These are phyloP conservation scores for Clonostachys rosea DNA, from an alignment of 2,329 filamentous ascomycete genomes.

Conservation along the genomic window DNA sequence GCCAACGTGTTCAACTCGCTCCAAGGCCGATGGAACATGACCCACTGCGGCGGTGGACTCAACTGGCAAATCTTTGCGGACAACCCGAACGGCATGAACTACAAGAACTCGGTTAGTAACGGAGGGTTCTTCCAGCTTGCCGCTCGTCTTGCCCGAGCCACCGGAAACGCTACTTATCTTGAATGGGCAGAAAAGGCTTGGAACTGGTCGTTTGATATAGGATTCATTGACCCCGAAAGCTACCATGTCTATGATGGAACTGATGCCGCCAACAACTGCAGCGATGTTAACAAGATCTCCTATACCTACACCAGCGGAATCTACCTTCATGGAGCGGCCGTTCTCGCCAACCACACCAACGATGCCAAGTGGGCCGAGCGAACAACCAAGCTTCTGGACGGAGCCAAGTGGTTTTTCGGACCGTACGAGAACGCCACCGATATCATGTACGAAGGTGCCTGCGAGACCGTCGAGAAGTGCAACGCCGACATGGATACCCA, in stretches of 20 bases:
- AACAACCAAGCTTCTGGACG: conserved; percentile 44
- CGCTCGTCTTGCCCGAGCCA: conserved; percentile 58
- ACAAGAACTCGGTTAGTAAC: conserved; percentile 69
- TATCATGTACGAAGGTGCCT: conserved; percentile 64
- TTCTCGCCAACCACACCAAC: conserved; percentile 52
- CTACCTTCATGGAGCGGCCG: conserved; percentile 57
- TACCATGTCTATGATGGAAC: conserved; percentile 59
- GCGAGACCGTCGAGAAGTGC: conserved; percentile 53
- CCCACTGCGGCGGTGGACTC: conserved; percentile 65
- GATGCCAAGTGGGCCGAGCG: conserved; percentile 49
- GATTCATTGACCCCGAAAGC: conserved; percentile 44
- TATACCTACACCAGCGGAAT: conserved; percentile 58
- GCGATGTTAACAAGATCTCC: conserved; percentile 42
- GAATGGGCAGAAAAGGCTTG: conserved; percentile 51
- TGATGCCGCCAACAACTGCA: conserved; percentile 45
- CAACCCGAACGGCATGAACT: conserved; percentile 70
- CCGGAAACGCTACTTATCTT: conserved; percentile 48
- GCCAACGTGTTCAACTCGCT: conserved; percentile 72
- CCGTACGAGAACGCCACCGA: conserved; percentile 46
- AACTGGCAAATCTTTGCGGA: conserved; percentile 77
- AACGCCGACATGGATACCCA: conserved; percentile 62
- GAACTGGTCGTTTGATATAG: conserved; percentile 47
- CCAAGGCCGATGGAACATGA: conserved; percentile 63
- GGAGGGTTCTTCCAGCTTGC: conserved; percentile 44
- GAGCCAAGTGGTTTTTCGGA: conserved; percentile 49